Evolutionary conservation across 306 rosid species (phyloP).

Genomic region (Vicia faba): DNA sequence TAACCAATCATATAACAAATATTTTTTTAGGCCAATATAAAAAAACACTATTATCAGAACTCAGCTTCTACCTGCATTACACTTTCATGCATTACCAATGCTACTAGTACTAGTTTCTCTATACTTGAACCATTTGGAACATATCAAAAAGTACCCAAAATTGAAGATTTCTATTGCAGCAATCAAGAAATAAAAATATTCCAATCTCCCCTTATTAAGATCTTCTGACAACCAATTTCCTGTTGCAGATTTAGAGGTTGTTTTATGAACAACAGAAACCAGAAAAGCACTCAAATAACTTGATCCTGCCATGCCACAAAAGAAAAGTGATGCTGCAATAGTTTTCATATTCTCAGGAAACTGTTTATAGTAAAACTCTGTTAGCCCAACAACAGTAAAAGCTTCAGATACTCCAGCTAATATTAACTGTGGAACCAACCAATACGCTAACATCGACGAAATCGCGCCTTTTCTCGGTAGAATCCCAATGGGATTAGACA

Average conservation of each 20-base stretch:
- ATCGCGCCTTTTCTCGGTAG: slow-evolving; percentile 67
- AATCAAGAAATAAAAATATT: slow-evolving; percentile 65
- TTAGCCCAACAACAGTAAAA: slow-evolving; percentile 62
- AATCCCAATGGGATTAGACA: slow-evolving; percentile 53
- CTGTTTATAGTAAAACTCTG: slow-evolving; percentile 81
- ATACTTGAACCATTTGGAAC: slow-evolving; percentile 70
- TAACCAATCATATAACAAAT: background rate
- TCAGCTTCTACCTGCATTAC: background rate
- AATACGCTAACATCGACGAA: slow-evolving; percentile 73
- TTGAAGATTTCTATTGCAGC: slow-evolving; percentile 52
- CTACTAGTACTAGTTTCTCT: slow-evolving; percentile 40
- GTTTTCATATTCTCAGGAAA: slow-evolving; percentile 95
- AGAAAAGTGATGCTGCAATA: slow-evolving; percentile 70
- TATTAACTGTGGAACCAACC: slow-evolving; percentile 71
- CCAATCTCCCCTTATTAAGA: slow-evolving; percentile 86
- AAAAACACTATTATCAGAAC: background rate
- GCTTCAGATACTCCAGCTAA: slow-evolving; percentile 64
- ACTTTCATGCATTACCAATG: slow-evolving; percentile 20
- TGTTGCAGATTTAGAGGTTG: slow-evolving; percentile 39
- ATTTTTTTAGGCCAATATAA: too few species aligned
- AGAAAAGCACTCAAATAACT: slow-evolving; percentile 68
- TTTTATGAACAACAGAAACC: slow-evolving; percentile 54
- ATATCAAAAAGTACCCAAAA: slow-evolving; percentile 61
- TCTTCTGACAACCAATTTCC: slow-evolving; percentile 87
- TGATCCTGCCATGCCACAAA: slow-evolving; percentile 64